Evolutionary conservation across 768 basidiomycete genomes (phyloP).

Genomic region (Collybia sordida): DNA sequence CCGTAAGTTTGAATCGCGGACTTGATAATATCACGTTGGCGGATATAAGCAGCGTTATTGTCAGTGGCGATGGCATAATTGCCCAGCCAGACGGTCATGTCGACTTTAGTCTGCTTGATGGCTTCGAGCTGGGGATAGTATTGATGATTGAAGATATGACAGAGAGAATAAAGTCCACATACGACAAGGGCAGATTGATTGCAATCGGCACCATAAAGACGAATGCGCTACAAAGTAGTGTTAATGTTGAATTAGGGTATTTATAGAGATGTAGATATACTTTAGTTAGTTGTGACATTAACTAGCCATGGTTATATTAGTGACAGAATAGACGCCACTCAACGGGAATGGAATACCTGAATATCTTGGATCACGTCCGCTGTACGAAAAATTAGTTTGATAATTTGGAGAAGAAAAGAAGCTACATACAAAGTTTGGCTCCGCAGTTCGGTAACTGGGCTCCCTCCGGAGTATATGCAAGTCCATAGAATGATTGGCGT

Average conservation of each 20-base stretch:
- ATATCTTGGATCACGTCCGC: conserved; percentile 68
- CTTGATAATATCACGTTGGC: conserved; percentile 70
- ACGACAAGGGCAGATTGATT: conserved; percentile 79
- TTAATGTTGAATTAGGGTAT: background rate
- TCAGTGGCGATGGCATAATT: conserved; percentile 68
- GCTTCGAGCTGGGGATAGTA: conserved; percentile 64
- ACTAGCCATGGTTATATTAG: conserved; percentile 32
- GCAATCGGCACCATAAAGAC: conserved; percentile 87
- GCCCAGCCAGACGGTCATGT: conserved; percentile 78
- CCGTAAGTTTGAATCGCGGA: conserved; percentile 77
- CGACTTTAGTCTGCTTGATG: conserved; percentile 84
- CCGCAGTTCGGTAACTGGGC: conserved; percentile 75
- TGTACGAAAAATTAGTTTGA: conserved; percentile 11
- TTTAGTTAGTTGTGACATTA: conserved; percentile 84
- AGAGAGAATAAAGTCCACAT: conserved; percentile 19
- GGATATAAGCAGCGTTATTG: conserved; percentile 63
- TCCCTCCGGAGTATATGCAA: conserved; percentile 83
- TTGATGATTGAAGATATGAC: background rate
- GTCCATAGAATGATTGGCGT: conserved; percentile 76
- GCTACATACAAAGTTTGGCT: conserved; percentile 41
- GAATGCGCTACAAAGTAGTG: conserved; percentile 48
- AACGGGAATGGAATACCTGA: conserved; percentile 44
- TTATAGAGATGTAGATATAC: conserved; percentile 29
- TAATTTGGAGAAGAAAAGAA: background rate
- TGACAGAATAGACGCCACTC: background rate